These are phyloP conservation scores for Triticum urartu DNA, from an alignment of 176 grass and related monocot species.

Conservation along the genomic window DNA sequence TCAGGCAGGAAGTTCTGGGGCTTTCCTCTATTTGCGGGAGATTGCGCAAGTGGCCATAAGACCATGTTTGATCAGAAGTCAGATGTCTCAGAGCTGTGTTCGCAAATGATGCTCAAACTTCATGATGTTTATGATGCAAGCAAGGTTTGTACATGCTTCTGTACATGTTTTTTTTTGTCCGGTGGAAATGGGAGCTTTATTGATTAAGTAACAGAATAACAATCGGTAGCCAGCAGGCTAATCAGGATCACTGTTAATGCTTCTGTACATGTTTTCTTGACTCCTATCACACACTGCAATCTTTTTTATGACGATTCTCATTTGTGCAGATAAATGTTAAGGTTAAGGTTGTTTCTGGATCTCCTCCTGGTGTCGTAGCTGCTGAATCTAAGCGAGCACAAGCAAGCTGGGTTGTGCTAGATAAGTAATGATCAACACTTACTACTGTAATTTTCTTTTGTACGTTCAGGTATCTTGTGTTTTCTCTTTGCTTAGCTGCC, in stretches of 20 bases:
- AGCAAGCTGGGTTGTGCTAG: constrained; percentile 97
- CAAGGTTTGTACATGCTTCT: constrained; percentile 58
- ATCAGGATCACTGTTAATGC: neutral
- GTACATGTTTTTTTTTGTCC: neutral
- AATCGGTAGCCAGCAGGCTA: neutral
- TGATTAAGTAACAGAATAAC: neutral
- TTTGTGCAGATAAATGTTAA: constrained; percentile 80
- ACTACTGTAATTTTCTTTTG: constrained; percentile 18
- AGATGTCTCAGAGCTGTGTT: constrained; percentile 76
- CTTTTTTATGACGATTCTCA: constrained; percentile 4
- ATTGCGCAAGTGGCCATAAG: constrained; percentile 92
- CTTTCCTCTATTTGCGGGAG: constrained; percentile 84
- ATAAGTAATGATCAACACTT: constrained; percentile 71
- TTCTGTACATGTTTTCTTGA: constrained; percentile 5
- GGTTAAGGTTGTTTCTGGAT: constrained; percentile 83
- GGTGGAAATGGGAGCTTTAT: neutral
- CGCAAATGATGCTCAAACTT: constrained; percentile 84
- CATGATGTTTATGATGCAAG: constrained; percentile 62
- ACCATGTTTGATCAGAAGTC: constrained; percentile 79
- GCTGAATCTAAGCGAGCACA: constrained; percentile 80
- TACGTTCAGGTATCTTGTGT: constrained; percentile 4
- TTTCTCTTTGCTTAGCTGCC: constrained; percentile 14
- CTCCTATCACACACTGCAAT: neutral
- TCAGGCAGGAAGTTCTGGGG: constrained; percentile 93
- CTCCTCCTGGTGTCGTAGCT: constrained; percentile 78